phyloP scores from a whole-genome alignment of 1,139 yeast genomes.

The Pichia sp. region DNA sequence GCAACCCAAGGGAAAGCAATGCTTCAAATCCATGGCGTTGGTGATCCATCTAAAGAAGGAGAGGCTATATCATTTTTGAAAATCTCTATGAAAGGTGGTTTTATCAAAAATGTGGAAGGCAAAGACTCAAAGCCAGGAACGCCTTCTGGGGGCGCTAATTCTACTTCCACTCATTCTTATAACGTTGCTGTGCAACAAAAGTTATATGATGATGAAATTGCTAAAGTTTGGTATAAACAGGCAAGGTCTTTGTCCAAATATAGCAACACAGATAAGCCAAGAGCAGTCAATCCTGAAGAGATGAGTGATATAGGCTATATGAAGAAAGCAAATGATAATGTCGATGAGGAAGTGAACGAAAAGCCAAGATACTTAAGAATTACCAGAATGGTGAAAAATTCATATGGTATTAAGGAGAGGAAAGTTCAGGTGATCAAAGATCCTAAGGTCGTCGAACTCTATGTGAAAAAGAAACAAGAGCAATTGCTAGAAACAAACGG shows the following conservation, averaged over 20 bases:
- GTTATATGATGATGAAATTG: slow-evolving; percentile 86
- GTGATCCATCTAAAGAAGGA: slow-evolving; percentile 92
- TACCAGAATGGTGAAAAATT: slow-evolving; percentile 75
- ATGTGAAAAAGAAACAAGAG: slow-evolving; percentile 71
- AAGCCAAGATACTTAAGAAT: slow-evolving; percentile 59
- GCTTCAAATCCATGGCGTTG: slow-evolving; percentile 95
- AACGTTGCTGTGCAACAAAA: slow-evolving; percentile 86
- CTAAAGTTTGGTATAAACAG: slow-evolving; percentile 88
- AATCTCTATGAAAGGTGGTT: slow-evolving; percentile 94
- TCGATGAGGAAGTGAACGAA: slow-evolving; percentile 35
- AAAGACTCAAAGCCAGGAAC: slow-evolving; percentile 14
- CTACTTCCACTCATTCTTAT: slow-evolving; percentile 58
- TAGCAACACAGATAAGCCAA: slow-evolving; percentile 28
- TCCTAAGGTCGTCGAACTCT: slow-evolving; percentile 82
- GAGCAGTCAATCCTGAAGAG: slow-evolving; percentile 32
- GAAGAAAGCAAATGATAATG: slow-evolving; percentile 36
- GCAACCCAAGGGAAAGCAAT: slow-evolving; percentile 97
- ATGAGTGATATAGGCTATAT: slow-evolving; percentile 32
- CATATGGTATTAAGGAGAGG: slow-evolving; percentile 82
- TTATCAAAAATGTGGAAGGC: slow-evolving; percentile 37
- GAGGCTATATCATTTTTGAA: slow-evolving; percentile 85
- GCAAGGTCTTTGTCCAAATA: slow-evolving; percentile 53
- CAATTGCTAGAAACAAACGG: slow-evolving; percentile 48
- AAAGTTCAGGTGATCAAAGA: slow-evolving; percentile 74
- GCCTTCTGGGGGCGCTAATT: neutral